Percentiles rank a stretch among this genome's conserved stretches.
phyloP scores from a whole-genome alignment of 768 basidiomycete species.

The Pisolithus tinctorius region DNA sequence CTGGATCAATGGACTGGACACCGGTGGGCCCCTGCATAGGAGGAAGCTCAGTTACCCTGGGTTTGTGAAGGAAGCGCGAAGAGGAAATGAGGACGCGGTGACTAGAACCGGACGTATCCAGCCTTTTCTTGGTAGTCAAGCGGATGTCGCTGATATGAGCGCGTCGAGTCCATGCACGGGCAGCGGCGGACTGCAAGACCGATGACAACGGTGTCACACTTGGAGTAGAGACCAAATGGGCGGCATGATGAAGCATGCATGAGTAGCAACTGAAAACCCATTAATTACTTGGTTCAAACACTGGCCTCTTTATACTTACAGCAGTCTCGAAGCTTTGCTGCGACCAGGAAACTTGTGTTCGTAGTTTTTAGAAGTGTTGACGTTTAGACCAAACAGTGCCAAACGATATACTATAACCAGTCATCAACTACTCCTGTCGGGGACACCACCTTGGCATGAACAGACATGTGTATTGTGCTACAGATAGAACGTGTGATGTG shows the following conservation, averaged over 20 bases:
- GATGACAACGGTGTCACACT: slow-evolving; percentile 26
- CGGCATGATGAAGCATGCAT: slow-evolving; percentile 39
- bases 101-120: not conserved
- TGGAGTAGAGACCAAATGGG: slow-evolving; percentile 16
- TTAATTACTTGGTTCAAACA: not conserved
- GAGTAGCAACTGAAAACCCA: slow-evolving; percentile 8
- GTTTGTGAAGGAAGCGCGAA: not conserved
- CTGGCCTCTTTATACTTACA: slow-evolving; percentile 1
- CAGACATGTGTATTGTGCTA: too few species aligned
- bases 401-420: too few species aligned
- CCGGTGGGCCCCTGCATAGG: not conserved
- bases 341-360: too few species aligned
- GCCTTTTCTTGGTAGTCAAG: not conserved
- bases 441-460: too few species aligned
- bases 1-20: slow-evolving; percentile 14
- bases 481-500: too few species aligned
- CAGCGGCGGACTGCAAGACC: slow-evolving; percentile 42
- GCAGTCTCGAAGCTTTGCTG: not conserved
- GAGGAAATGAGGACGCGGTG: not conserved
- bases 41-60: not conserved
- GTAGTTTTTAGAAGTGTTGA: too few species aligned
- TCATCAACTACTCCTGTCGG: too few species aligned
- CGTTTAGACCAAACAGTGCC: too few species aligned
- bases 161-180: slow-evolving; percentile 40
- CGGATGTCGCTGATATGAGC: slow-evolving; percentile 7